phyloP scores from a whole-genome alignment of 495 filamentous ascomycete species.

The Sabuloglossum arenarium region DNA sequence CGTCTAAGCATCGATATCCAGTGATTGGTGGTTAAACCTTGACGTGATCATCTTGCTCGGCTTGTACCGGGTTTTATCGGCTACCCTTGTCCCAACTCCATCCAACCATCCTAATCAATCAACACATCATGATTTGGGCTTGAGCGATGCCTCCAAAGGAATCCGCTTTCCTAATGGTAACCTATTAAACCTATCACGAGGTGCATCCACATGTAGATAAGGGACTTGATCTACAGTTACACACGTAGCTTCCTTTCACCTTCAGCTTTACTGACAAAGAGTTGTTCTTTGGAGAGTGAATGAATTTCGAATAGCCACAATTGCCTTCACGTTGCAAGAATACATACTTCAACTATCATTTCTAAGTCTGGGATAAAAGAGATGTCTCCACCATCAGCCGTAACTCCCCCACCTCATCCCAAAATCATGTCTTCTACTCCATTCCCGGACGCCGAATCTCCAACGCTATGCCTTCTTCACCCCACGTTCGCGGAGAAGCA shows the following conservation, averaged over 20 bases:
- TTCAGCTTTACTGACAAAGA: not conserved
- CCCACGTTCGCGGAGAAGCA: not conserved
- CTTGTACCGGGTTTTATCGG: not conserved
- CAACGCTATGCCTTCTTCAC: not conserved
- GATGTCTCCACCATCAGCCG: not conserved
- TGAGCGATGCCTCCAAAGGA: not conserved
- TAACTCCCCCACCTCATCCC: not conserved
- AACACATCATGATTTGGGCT: not conserved
- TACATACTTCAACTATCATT: not conserved
- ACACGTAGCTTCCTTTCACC: not conserved
- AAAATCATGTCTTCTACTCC: not conserved
- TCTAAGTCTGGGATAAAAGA: not conserved
- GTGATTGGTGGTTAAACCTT: not conserved
- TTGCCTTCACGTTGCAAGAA: not conserved
- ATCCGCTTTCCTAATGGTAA: not conserved
- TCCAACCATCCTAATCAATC: not conserved
- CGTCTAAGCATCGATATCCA: too few species aligned
- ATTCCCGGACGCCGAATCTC: not conserved
- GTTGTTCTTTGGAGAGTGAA: not conserved
- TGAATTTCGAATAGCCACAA: too few species aligned
- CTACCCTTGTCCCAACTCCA: not conserved
- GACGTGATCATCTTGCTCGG: not conserved
- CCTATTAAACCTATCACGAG: not conserved
- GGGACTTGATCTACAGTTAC: not conserved
- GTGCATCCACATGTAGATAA: not conserved